Conservation (phyloP, 345 rosid genomes). For the Aurinia saxatilis region DNA sequence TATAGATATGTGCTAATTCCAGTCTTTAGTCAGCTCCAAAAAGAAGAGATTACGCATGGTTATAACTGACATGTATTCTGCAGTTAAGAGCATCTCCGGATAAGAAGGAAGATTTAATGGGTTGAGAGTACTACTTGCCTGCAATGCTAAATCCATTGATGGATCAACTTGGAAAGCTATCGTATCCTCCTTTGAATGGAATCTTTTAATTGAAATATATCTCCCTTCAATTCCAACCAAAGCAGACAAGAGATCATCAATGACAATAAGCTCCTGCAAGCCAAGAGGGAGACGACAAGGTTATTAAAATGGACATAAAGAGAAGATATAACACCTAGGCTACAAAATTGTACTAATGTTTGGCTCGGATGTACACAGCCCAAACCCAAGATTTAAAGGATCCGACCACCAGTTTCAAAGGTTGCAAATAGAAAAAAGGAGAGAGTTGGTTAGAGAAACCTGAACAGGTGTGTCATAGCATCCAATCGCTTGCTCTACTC, state of each 20-base stretch:
- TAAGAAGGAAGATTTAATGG: background rate
- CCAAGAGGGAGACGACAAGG: conserved; percentile 7
- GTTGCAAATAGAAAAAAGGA: background rate
- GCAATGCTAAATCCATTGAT: conserved; percentile 89
- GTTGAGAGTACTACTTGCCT: conserved; percentile 38
- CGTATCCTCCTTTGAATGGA: conserved; percentile 52
- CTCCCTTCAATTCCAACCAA: conserved; percentile 95
- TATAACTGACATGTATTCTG: background rate
- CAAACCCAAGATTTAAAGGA: background rate
- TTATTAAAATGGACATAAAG: background rate
- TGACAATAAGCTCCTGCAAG: conserved; percentile 76
- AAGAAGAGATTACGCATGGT: background rate
- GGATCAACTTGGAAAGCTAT: conserved; percentile 73
- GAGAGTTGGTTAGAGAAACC: conserved; percentile 30
- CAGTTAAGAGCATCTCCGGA: background rate
- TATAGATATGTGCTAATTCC: background rate
- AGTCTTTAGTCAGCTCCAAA: background rate
- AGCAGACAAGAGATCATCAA: conserved; percentile 84
- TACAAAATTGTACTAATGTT: background rate
- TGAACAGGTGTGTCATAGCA: conserved; percentile 74
- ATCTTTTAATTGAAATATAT: conserved; percentile 63
- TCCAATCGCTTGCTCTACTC: conserved; percentile 61
- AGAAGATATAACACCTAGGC: background rate
- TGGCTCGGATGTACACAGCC: background rate
- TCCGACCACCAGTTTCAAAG: conserved; percentile 12